Evolutionary conservation across 176 grass and related monocot species (phyloP).

Genomic region (Cenchrus fungigraminus): DNA sequence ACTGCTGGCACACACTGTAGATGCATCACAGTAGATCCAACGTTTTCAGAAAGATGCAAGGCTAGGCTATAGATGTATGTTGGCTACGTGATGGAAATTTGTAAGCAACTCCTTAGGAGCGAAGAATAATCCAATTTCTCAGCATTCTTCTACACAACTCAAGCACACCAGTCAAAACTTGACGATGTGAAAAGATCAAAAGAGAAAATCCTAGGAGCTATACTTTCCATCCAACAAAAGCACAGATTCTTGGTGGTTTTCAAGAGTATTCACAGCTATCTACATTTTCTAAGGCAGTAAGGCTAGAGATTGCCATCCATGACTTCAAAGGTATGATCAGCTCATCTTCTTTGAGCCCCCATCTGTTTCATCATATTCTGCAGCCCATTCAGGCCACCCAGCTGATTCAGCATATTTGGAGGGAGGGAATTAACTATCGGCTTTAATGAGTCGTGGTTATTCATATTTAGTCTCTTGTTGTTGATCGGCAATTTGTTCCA

Average conservation of each 20-base stretch:
- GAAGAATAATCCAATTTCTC: neutral
- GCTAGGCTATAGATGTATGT: neutral
- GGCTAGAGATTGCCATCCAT: conserved; percentile 15
- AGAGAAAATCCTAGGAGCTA: neutral
- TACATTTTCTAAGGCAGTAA: neutral
- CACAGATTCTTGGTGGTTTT: neutral
- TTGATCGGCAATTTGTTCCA: conserved; percentile 79
- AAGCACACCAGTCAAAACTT: neutral
- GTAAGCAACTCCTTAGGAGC: neutral
- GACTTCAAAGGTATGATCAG: conserved; percentile 33
- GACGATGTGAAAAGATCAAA: neutral
- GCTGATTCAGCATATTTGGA: conserved; percentile 73
- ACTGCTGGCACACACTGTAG: neutral
- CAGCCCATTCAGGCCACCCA: conserved; percentile 64
- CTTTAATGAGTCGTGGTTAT: conserved; percentile 50
- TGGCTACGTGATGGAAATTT: neutral
- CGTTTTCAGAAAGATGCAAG: neutral
- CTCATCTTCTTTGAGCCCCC: conserved; percentile 58
- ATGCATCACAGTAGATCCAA: neutral
- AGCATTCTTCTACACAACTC: neutral
- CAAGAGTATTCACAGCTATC: neutral
- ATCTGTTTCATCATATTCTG: conserved; percentile 76
- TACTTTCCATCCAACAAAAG: neutral
- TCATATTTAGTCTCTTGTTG: conserved; percentile 44
- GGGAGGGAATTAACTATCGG: conserved; percentile 70